Conservation (phyloP, 805 yeast genomes). For the Nakazawaea pomicola region DNA sequence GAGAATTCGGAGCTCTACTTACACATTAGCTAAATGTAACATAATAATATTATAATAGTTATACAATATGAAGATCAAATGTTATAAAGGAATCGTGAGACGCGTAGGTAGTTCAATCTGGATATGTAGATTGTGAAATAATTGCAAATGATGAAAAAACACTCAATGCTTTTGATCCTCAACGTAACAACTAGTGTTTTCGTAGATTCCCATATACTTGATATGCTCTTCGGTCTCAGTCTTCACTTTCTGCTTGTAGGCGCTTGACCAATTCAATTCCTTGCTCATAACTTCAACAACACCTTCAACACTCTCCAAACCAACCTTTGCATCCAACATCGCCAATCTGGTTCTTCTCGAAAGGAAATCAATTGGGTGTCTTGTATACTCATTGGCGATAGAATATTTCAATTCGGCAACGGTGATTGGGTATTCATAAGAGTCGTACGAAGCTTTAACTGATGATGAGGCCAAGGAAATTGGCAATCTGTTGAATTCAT, state of each 20-base stretch:
- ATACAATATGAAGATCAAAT: no score
- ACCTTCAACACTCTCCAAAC: conserved; percentile 72
- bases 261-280: conserved; percentile 69
- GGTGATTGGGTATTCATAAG: conserved; percentile 78
- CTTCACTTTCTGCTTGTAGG: conserved; percentile 49
- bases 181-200: conserved; percentile 12
- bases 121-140: no score
- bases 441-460: conserved; percentile 31
- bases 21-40: no score
- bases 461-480: conserved; percentile 48
- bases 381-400: conserved; percentile 74
- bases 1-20: no score
- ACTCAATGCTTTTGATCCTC: conserved; percentile 12
- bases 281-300: conserved; percentile 82
- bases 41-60: no score
- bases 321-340: conserved; percentile 82
- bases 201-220: conserved; percentile 51
- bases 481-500: conserved; percentile 56
- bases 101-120: no score
- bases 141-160: not conserved
- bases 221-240: conserved; percentile 50
- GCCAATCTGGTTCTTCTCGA: conserved; percentile 93
- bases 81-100: no score
- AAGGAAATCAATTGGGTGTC: conserved; percentile 85
- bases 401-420: conserved; percentile 87